Evolutionary conservation across 2,329 filamentous ascomycete genomes (phyloP).

Genomic region (Cladosporium sp.): DNA sequence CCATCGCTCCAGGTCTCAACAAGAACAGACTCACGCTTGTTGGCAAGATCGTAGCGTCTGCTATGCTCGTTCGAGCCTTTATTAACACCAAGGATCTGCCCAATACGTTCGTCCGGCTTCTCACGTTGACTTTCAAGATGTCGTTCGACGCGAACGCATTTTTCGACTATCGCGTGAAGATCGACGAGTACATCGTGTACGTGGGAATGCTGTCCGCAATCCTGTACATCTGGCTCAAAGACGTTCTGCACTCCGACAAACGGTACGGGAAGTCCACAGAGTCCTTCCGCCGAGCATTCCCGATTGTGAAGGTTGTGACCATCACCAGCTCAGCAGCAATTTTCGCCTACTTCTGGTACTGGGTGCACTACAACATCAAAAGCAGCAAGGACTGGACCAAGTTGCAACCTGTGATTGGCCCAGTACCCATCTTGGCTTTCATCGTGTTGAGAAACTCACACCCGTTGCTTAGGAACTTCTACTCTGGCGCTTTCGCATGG

Average conservation of each 20-base stretch:
- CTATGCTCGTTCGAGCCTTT: conserved; percentile 42
- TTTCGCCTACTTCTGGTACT: conserved; percentile 33
- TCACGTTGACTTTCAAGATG: conserved; percentile 49
- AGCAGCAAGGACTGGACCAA: conserved; percentile 50
- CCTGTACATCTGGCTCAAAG: conserved; percentile 38
- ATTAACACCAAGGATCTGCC: conserved; percentile 44
- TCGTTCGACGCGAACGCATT: conserved; percentile 52
- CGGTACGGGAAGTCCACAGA: conserved; percentile 9
- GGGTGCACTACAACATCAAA: conserved; percentile 31
- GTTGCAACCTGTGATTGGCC: conserved; percentile 56
- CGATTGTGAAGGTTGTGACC: conserved; percentile 17
- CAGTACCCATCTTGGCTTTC: conserved; percentile 55
- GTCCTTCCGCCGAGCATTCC: conserved; percentile 27
- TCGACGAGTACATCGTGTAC: conserved; percentile 59
- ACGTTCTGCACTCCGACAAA: conserved; percentile 21
- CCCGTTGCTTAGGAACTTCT: conserved; percentile 42
- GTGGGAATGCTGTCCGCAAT: conserved; percentile 56
- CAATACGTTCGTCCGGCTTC: conserved; percentile 42
- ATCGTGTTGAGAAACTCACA: conserved; percentile 55
- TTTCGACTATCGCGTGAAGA: conserved; percentile 49
- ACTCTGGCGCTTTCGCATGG: conserved; percentile 53
- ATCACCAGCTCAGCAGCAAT: conserved; percentile 14
- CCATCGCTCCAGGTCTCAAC: conserved; percentile 46
- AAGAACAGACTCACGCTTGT: conserved; percentile 45
- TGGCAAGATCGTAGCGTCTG: conserved; percentile 51